Conservation (phyloP, 352 stramenopile genomes). For the Phytophthora megakarya region DNA sequence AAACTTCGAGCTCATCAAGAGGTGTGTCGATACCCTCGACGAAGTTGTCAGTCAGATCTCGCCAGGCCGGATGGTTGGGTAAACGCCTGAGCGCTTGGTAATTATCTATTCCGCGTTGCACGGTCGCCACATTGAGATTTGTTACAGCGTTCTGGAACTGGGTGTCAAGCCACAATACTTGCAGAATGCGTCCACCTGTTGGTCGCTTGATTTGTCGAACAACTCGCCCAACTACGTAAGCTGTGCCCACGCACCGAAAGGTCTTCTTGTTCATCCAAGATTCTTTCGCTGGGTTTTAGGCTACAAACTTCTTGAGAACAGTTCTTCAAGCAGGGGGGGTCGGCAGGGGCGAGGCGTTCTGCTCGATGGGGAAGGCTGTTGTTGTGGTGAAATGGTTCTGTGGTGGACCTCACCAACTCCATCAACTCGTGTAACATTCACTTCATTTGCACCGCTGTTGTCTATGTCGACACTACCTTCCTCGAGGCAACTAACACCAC, state of each 20-base stretch:
- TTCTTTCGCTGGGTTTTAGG: conserved; percentile 5
- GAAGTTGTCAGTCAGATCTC: conserved; percentile 14
- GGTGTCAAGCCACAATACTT: conserved; percentile 8
- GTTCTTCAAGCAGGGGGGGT: not conserved
- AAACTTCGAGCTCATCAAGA: conserved; percentile 15
- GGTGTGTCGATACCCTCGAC: conserved; percentile 4
- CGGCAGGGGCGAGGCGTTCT: not conserved
- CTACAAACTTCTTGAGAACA: conserved; percentile 7
- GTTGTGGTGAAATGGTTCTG: not conserved
- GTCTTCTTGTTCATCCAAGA: conserved; percentile 10
- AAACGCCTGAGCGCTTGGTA: not conserved
- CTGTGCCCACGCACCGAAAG: not conserved
- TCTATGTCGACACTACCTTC: too few species aligned
- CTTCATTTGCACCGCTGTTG: too few species aligned
- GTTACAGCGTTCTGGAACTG: conserved; percentile 8
- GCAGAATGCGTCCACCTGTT: not conserved
- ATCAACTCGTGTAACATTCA: not conserved
- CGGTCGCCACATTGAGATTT: not conserved
- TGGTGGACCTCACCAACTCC: not conserved
- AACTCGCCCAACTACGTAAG: conserved; percentile 9
- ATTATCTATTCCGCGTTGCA: conserved; percentile 3
- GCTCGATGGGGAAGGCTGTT: not conserved
- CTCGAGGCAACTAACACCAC: too few species aligned
- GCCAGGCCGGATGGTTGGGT: not conserved
- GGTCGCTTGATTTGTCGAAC: not conserved